Percentiles rank a stretch among this genome's conserved stretches.
Evolutionary conservation across 2,329 filamentous ascomycete genomes (phyloP).

Genomic region (Xylogone sp.): DNA sequence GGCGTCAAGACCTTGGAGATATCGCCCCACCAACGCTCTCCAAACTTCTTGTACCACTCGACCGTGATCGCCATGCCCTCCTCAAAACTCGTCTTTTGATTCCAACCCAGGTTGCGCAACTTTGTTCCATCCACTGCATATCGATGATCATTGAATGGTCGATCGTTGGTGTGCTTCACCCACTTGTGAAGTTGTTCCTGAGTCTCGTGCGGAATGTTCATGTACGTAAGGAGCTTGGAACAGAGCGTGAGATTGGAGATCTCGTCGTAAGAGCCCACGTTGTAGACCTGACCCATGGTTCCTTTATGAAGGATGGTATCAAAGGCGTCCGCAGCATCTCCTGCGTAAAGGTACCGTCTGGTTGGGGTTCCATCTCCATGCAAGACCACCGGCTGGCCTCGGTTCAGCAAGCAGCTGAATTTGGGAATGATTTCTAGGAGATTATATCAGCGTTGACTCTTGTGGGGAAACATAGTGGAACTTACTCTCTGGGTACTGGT

Average conservation of each 20-base stretch:
- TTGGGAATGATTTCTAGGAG: slow-evolving; percentile 75
- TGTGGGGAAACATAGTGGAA: slow-evolving; percentile 7
- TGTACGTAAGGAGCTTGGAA: slow-evolving; percentile 57
- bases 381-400: slow-evolving; percentile 63
- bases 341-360: slow-evolving; percentile 72
- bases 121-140: slow-evolving; percentile 71
- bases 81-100: slow-evolving; percentile 61
- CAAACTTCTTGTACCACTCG: slow-evolving; percentile 65
- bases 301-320: slow-evolving; percentile 82
- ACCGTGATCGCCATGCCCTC: slow-evolving; percentile 62
- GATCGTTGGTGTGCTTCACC: slow-evolving; percentile 72
- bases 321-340: slow-evolving; percentile 76
- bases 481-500: slow-evolving; percentile 81
- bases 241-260: slow-evolving; percentile 72
- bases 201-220: slow-evolving; percentile 50
- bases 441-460: slow-evolving; percentile 8
- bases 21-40: slow-evolving; percentile 69
- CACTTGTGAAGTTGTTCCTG: slow-evolving; percentile 55
- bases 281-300: slow-evolving; percentile 72
- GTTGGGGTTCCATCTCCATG: slow-evolving; percentile 75
- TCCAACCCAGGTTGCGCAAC: slow-evolving; percentile 64
- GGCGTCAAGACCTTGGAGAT: slow-evolving; percentile 66
- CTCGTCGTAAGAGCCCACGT: slow-evolving; percentile 75
- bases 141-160: slow-evolving; percentile 73
- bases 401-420: slow-evolving; percentile 69